Evolutionary conservation across 2,329 filamentous ascomycete species (phyloP), one percentile per base, ranked within the genome.

Genomic region (Kalmusia sp.): DNA sequence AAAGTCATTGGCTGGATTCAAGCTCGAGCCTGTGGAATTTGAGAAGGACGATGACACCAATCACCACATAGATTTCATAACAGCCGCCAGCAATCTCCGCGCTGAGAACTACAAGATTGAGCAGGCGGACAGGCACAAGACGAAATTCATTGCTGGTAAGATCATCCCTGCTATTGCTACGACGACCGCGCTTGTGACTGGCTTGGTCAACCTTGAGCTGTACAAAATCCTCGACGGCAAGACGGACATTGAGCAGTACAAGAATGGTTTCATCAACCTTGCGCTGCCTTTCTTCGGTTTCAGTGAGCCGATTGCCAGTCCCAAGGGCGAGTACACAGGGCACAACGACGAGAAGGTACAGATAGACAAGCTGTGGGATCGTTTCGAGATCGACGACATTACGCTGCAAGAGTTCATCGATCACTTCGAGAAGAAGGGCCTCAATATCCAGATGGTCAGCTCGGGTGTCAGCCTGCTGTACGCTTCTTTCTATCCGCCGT

Each of bases 11-110:
- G 89, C 91, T 22, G 92, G 92, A 28, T 96, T 96, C 83, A 93
- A 93, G 77, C 80, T 99, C 47, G 86, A 87, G 51, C 91, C 93
- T 3, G 95, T 98, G 5, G 95, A 98, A 67, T 99, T 99, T 68
- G 92, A 99, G 78, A 99, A 99, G 82, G 95, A 99, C 62, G 95
- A 99, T 68, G 96, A 99, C 75, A 91, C 89, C 45, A 99, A 99
- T 76, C 87, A 95, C 76, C 95, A 99, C 80, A 99, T 99, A 68
- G 95, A 98, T 77, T 99, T 99, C 80, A 98, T 99, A 77, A 96
- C 95, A 6, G 92, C 93, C 1, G 93, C 93, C 61, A 97, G 93
- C 80, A 99, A 99, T 74, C 82, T 99, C 55, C 91, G 96, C 55
- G 95, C 95, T 0, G 90, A 96, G 76, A 99, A 99, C 80, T 99